Conservation (phyloP, 192 early-diverging fungal genomes). For the Martensiomyces pterosporus region DNA sequence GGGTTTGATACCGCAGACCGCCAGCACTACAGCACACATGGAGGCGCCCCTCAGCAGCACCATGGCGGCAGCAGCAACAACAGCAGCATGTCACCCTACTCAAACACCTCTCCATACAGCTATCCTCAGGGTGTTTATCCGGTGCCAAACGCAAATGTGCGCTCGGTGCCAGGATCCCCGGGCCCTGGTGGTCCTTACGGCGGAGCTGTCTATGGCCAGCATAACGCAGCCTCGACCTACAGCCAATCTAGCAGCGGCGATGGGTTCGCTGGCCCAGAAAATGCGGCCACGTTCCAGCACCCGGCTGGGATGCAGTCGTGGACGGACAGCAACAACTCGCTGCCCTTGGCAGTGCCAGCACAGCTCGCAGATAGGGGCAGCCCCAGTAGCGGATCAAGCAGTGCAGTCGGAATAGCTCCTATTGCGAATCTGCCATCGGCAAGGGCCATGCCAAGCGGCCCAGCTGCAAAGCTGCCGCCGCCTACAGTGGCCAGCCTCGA, state of each 20-base stretch:
- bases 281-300: conserved; percentile 1
- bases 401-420: conserved; percentile 30
- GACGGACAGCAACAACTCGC: conserved; percentile 40
- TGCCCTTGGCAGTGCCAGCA: conserved; percentile 16
- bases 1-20: too few relatives aligned
- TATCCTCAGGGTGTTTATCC: too few relatives aligned
- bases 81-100: background rate
- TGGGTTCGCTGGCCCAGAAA: conserved; percentile 7
- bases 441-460: conserved; percentile 6
- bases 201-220: too few relatives aligned
- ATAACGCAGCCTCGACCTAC: conserved; percentile 18
- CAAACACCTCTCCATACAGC: background rate
- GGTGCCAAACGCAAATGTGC: too few relatives aligned
- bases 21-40: too few relatives aligned
- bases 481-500: conserved; percentile 42
- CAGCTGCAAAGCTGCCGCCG: conserved; percentile 26
- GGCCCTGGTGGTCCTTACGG: too few relatives aligned
- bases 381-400: conserved; percentile 41
- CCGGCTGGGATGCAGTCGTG: conserved; percentile 32
- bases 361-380: conserved; percentile 26
- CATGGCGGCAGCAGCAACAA: background rate
- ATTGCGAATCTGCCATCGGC: conserved; percentile 31
- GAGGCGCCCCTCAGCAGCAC: conserved; percentile 1
- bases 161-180: too few relatives aligned
- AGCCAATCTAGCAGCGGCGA: conserved; percentile 32